A percentile compares a stretch with the other conserved stretches of the same genome.
These are phyloP conservation scores for Zymoseptoria pseudotritici DNA, from an alignment of 2,329 filamentous ascomycete species.

Conservation along the genomic window DNA sequence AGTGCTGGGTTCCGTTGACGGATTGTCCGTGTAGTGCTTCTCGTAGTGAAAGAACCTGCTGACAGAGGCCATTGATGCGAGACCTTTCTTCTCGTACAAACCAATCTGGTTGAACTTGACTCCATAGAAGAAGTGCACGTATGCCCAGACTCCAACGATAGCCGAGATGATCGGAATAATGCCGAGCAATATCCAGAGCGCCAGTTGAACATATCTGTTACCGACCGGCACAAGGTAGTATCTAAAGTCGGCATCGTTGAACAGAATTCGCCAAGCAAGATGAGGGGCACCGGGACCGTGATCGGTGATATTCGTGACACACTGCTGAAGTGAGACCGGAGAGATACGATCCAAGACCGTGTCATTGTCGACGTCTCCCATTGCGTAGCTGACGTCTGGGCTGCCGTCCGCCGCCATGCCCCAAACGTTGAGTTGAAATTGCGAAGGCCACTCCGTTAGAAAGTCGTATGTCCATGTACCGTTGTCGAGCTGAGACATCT, in stretches of 20 bases:
- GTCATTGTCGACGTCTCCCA: conserved; percentile 56
- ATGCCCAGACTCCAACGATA: conserved; percentile 45
- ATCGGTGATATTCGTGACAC: conserved; percentile 53
- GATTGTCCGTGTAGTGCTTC: conserved; percentile 20
- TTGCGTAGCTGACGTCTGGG: conserved; percentile 53
- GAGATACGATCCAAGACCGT: conserved; percentile 55
- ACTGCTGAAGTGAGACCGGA: conserved; percentile 49
- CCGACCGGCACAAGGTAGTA: conserved; percentile 49
- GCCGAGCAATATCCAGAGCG: conserved; percentile 48
- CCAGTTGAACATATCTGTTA: conserved; percentile 47
- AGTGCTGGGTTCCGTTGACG: conserved; percentile 2
- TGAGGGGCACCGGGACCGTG: conserved; percentile 46
- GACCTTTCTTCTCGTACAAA: conserved; percentile 42
- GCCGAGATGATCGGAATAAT: conserved; percentile 48
- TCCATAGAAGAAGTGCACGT: conserved; percentile 55
- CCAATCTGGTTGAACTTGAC: conserved; percentile 57
- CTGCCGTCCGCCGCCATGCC: conserved; percentile 57
- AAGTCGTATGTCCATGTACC: conserved; percentile 54
- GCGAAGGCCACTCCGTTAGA: conserved; percentile 56
- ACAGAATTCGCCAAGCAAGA: conserved; percentile 48
- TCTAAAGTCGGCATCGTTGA: conserved; percentile 48
- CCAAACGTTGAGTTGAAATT: conserved; percentile 59
- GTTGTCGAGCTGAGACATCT: conserved; percentile 42
- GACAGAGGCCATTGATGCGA: conserved; percentile 24
- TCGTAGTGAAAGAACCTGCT: conserved; percentile 18